phyloP scores from a whole-genome alignment of 2,329 filamentous ascomycete genomes.

The Pyrenochaeta sp. region DNA sequence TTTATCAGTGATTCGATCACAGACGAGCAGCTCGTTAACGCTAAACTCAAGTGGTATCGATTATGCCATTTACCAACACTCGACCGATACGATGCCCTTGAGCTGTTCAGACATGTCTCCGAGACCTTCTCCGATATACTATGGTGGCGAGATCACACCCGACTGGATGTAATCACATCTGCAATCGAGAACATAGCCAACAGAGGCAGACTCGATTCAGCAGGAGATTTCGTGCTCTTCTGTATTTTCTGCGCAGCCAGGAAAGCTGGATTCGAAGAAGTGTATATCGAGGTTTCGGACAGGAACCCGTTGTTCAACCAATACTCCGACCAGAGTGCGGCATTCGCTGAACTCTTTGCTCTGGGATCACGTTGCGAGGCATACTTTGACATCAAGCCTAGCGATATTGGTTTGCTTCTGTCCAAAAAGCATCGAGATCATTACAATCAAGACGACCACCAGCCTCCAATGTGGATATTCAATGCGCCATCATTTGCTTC shows the following conservation, averaged over 20 bases:
- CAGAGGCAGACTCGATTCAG: constrained; percentile 33
- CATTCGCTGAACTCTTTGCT: constrained; percentile 69
- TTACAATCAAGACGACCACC: constrained; percentile 51
- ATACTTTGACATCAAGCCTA: constrained; percentile 64
- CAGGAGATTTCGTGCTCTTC: constrained; percentile 63
- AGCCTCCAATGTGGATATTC: constrained; percentile 60
- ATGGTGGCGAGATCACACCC: constrained; percentile 38
- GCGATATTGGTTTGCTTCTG: constrained; percentile 44
- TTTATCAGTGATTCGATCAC: constrained; percentile 39
- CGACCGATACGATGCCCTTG: constrained; percentile 29
- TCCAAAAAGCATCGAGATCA: constrained; percentile 51
- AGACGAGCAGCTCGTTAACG: constrained; percentile 38
- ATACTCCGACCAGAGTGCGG: constrained; percentile 68
- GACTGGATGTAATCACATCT: constrained; percentile 39
- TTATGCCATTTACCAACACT: constrained; percentile 35
- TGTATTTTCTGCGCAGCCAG: constrained; percentile 65
- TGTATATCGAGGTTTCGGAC: constrained; percentile 69
- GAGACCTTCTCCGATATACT: constrained; percentile 35
- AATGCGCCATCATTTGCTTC: constrained; percentile 59
- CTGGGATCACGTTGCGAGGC: constrained; percentile 69
- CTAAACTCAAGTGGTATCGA: constrained; percentile 46
- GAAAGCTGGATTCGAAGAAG: constrained; percentile 66
- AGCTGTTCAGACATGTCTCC: constrained; percentile 43
- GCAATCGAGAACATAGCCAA: constrained; percentile 34
- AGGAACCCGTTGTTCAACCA: constrained; percentile 67